Conservation (phyloP, 179 eudicot genomes). For the Patellifolia procumbens region DNA sequence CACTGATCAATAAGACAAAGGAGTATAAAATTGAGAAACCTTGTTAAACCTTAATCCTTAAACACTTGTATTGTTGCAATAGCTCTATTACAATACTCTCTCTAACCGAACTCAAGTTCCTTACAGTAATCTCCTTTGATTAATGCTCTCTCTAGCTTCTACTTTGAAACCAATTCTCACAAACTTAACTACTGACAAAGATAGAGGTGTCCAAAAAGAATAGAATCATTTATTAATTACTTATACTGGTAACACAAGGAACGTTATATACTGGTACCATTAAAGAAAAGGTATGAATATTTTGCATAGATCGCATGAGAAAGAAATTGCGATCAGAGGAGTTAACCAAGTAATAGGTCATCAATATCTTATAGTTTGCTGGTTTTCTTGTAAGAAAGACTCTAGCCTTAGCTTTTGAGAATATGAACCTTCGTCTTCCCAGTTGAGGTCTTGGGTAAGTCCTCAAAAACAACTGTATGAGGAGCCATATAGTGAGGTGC, state of each 20-base stretch:
- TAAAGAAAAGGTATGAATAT: not conserved
- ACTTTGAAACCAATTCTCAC: no score
- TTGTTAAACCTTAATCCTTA: no score
- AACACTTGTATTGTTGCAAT: no score
- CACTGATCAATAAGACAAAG: no score
- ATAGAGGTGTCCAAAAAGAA: not conserved
- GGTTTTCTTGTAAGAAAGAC: constrained; percentile 42
- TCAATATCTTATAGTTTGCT: constrained; percentile 48
- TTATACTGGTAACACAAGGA: not conserved
- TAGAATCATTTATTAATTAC: not conserved
- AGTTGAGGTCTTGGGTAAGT: constrained; percentile 78
- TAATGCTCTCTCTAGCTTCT: no score
- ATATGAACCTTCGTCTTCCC: constrained; percentile 75
- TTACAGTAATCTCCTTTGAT: no score
- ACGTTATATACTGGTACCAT: constrained; percentile 6
- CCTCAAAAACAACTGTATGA: constrained; percentile 62
- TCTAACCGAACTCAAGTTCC: no score
- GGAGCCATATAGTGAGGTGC: constrained; percentile 85
- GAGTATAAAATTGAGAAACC: no score
- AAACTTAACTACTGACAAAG: no score
- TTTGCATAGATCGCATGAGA: not conserved
- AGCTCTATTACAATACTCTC: no score
- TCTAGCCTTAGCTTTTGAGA: constrained; percentile 65
- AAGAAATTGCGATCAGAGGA: not conserved
- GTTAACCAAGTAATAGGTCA: not conserved